Base-by-base conservation (phyloP, 2,329 filamentous ascomycete genomes). In the Sporothrix curviconia region DNA sequence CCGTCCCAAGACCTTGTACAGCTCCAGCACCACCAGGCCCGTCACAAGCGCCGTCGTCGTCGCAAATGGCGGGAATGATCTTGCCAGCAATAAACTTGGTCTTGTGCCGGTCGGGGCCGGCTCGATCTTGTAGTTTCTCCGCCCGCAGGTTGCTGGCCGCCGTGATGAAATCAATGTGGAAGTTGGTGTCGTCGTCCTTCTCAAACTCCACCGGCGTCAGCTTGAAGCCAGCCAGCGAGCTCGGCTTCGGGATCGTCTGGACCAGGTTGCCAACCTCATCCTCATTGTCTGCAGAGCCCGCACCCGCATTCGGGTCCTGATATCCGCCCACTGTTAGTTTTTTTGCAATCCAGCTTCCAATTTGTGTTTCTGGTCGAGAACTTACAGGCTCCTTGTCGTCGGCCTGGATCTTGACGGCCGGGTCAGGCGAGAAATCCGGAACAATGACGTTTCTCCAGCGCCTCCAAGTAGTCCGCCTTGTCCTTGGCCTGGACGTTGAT, bases 61-160 rank as follows among this genome's bases (percentile, higher is more conserved):
- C 44, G 94, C 94, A 72, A n/a, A 99, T 99, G 46, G 94, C 94
- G 22, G 94, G 94, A 64, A 99, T 99, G 65, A 99, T 99, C 82
- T 99, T 99, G 71, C 94, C 94, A 32, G 94, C 95, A 70, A 99
- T 99, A 74, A 99, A 97, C 78, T 99, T 99, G 61, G 92, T 99
- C 85, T 94, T 95, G 80, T 96, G 94, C 61, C 90, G 83, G 69
- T 99, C 92, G 0, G n/a, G n/a, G 94, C 92, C 62, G 85, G 82
- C 67, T 90, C 84, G 64, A 99, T 99, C 72, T 94, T 95, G 82
- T 99, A 99, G 77, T 99, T n/a, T 99, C 73, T 95, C 88, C 0
- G 94, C 94, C 60, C 95, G 89, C 60, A 99, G 78, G 71, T 99
- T 99, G 77, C 92, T 96, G 63, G 92, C 92, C 1, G 92, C 91